Conservation (phyloP, 805 yeast species). For the Zygosaccharomyces siamensis region DNA sequence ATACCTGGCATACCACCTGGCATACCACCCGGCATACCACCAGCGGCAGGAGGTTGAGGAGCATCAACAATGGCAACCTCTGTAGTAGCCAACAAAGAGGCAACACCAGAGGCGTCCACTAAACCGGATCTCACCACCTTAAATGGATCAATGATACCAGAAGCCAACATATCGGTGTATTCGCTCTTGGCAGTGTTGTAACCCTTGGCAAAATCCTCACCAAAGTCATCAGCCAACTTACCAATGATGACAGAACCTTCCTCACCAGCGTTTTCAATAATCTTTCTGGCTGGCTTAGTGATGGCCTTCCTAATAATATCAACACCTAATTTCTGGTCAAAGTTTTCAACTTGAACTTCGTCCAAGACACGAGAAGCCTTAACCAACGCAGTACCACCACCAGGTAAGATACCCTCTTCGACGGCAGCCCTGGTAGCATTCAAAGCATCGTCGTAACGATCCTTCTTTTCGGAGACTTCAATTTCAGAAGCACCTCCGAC, state of each 20-base stretch:
- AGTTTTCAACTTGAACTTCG: conserved; percentile 70
- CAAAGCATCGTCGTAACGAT: conserved; percentile 96
- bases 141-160: conserved; percentile 98
- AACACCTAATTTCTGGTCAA: conserved; percentile 95
- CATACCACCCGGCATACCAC: conserved; percentile 45
- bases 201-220: conserved; percentile 79
- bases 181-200: conserved; percentile 90
- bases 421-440: conserved; percentile 99
- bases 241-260: conserved; percentile 97
- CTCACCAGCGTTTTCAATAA: conserved; percentile 94
- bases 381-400: conserved; percentile 97
- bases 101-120: conserved; percentile 96
- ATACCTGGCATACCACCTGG: conserved; percentile 61
- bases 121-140: conserved; percentile 95
- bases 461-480: conserved; percentile 99
- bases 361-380: conserved; percentile 82
- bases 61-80: conserved; percentile 98
- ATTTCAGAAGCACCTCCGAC: conserved; percentile 97
- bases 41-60: conserved; percentile 70
- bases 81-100: conserved; percentile 93
- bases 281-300: conserved; percentile 91
- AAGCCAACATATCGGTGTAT: conserved; percentile 90
- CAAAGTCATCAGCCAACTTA: conserved; percentile 53
- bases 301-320: conserved; percentile 89
- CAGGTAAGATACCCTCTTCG: conserved; percentile 97